Conservation (phyloP, 2,329 filamentous ascomycete genomes). For the Claviceps sorghi region DNA sequence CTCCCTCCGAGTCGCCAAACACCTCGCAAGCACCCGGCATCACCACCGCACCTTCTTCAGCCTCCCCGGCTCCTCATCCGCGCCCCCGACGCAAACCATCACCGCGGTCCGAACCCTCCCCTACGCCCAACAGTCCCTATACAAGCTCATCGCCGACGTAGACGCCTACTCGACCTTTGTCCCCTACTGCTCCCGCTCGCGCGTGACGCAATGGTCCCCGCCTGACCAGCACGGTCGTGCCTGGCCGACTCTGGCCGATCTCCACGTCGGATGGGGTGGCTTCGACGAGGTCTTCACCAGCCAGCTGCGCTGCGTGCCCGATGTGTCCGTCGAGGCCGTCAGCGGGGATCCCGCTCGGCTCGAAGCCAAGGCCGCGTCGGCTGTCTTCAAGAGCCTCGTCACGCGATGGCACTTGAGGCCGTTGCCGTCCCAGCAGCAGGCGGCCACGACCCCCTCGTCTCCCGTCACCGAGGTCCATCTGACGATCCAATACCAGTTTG, state of each 20-base stretch:
- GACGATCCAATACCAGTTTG: conserved; percentile 67
- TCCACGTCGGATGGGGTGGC: conserved; percentile 74
- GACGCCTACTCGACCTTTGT: conserved; percentile 73
- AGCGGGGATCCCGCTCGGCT: conserved; percentile 41
- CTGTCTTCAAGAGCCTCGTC: conserved; percentile 51
- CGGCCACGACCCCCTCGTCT: conserved; percentile 1
- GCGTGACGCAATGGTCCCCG: conserved; percentile 59
- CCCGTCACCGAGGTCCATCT: conserved; percentile 56
- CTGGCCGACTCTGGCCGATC: conserved; percentile 61
- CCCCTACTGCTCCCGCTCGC: conserved; percentile 72
- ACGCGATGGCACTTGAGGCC: conserved; percentile 55
- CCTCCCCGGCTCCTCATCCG: conserved; percentile 9
- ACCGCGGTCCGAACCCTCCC: conserved; percentile 62
- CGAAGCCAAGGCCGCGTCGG: conserved; percentile 24
- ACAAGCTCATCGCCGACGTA: conserved; percentile 77
- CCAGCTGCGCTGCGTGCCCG: conserved; percentile 62
- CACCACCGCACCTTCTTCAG: conserved; percentile 8
- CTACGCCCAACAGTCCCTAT: conserved; percentile 57
- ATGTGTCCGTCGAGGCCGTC: conserved; percentile 60
- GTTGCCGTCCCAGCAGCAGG: conserved; percentile 12
- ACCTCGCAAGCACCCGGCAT: neutral
- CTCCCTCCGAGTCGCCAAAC: neutral
- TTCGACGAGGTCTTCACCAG: conserved; percentile 75
- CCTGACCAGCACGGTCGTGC: conserved; percentile 33
- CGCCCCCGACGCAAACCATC: conserved; percentile 41